Evolutionary conservation across 2,329 filamentous ascomycete genomes (phyloP), one percentile per base, ranked within the genome.

Genomic region (Ophiostoma sp.): DNA sequence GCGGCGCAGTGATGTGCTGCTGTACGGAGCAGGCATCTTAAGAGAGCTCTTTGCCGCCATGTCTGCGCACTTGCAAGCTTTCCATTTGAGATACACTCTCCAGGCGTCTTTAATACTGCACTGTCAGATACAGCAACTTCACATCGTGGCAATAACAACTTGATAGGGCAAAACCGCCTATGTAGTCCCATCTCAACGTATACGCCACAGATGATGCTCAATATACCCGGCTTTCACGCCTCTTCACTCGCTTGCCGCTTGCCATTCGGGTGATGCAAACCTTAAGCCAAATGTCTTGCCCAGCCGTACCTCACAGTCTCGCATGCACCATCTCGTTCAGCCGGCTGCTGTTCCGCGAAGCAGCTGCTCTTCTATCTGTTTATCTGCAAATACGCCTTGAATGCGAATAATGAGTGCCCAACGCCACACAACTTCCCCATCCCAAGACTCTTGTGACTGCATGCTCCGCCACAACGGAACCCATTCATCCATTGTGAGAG

Each of bases 401-500:
- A 41, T 15, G 39, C 39, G 27, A 31, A 23, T 8, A 27, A 27
- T 13, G 17, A 27, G 17, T 48, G 52, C 17, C 15, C 17, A 48
- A 23, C 23, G 27, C 11, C 23, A 57, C 23, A 48, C 23, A 27
- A 1, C 52, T 15, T 57, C 23, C n/a, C 17, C 52, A 57, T 57
- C 52, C 44, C 48, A 54, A 57, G 10, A 27, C 52, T 23, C 57
- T 33, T 27, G 15, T 62, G 57, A 62, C 54, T 15, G n/a, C 52
- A 62, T 62, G 27, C 57, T 62, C 57, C 57, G 57, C 57, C 57
- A 33, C 57, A 62, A 31, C 57, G 27, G 52, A 62, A 62, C 27
- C 13, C 27, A 27, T 62, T 17, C 27, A 33, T 62, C 57, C 27
- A 33, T 33, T 7, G 23, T 11, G 52, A 8, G 23, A 57, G 17